A percentile compares a stretch with the other conserved stretches of the same genome.
Evolutionary conservation across 257 asterid species (phyloP).

Genomic region (Nicotiana attenuata): DNA sequence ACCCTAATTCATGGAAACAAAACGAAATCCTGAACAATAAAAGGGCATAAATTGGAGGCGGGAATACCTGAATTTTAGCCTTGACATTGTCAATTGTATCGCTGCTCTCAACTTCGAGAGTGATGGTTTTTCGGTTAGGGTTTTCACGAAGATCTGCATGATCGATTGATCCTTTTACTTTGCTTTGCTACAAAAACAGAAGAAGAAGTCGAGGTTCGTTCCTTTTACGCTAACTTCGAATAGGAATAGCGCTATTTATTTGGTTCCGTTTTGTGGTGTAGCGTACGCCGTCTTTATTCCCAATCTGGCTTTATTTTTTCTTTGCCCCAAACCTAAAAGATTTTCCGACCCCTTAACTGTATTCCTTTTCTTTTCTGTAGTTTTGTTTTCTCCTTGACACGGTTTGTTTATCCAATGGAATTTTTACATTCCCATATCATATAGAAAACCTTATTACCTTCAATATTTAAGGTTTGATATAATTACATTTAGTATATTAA

Average conservation of each 20-base stretch:
- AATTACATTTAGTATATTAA: too few species aligned
- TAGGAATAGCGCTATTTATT: background rate
- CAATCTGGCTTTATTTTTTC: background rate
- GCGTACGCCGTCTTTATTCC: background rate
- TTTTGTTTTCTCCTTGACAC: too few species aligned
- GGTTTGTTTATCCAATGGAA: too few species aligned
- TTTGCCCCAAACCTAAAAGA: background rate
- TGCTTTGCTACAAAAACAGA: background rate
- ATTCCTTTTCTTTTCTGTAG: too few species aligned
- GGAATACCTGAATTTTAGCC: constrained; percentile 72
- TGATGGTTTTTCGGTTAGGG: constrained; percentile 70
- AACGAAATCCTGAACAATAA: background rate
- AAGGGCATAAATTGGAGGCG: background rate
- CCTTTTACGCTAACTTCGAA: background rate
- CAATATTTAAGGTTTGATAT: too few species aligned
- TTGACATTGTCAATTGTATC: constrained; percentile 83
- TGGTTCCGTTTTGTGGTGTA: background rate
- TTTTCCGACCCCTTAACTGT: too few species aligned
- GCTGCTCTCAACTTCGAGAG: constrained; percentile 80
- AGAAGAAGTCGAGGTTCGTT: background rate
- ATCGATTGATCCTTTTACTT: background rate
- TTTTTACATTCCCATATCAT: too few species aligned
- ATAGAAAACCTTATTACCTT: too few species aligned
- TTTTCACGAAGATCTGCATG: constrained; percentile 92
- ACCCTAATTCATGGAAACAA: background rate